Percentiles rank a stretch among this genome's conserved stretches.
Conservation (phyloP, 2,329 filamentous ascomycete species). For the Fusarium metavorans region DNA sequence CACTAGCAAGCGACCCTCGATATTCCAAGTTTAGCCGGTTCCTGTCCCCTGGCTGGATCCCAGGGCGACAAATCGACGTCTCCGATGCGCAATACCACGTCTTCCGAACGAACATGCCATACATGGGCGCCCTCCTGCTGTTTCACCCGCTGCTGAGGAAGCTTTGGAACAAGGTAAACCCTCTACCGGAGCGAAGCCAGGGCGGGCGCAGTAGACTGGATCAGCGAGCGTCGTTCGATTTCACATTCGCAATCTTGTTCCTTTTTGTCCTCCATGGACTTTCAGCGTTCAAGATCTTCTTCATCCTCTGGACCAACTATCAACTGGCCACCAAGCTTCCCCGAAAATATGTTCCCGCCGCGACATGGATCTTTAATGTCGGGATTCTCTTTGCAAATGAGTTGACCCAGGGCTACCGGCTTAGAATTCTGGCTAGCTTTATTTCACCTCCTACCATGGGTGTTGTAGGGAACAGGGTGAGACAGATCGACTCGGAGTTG, state of each 20-base stretch:
- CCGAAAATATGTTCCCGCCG: slow-evolving; percentile 75
- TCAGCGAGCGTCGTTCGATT: slow-evolving; percentile 85
- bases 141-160: slow-evolving; percentile 84
- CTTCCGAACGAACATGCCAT: slow-evolving; percentile 89
- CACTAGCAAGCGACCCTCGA: slow-evolving; percentile 80
- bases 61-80: slow-evolving; percentile 90
- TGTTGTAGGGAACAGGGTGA: slow-evolving; percentile 43
- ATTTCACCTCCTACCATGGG: slow-evolving; percentile 54
- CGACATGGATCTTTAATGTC: slow-evolving; percentile 93
- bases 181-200: slow-evolving; percentile 49
- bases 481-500: slow-evolving; percentile 54
- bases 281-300: slow-evolving; percentile 83
- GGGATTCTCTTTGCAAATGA: slow-evolving; percentile 91
- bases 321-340: slow-evolving; percentile 80
- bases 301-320: slow-evolving; percentile 86
- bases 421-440: slow-evolving; percentile 70
- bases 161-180: slow-evolving; percentile 72
- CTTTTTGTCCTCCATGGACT: slow-evolving; percentile 85
- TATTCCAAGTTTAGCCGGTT: slow-evolving; percentile 79
- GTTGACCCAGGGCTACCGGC: slow-evolving; percentile 80
- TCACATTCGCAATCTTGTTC: slow-evolving; percentile 83
- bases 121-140: slow-evolving; percentile 78
- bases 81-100: slow-evolving; percentile 89
- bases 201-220: slow-evolving; percentile 70
- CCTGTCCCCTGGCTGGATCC: slow-evolving; percentile 89